Evolutionary conservation across 148 eudicot species (phyloP), one percentile per base, ranked within the genome.

Genomic region (Rhododendron vialii): DNA sequence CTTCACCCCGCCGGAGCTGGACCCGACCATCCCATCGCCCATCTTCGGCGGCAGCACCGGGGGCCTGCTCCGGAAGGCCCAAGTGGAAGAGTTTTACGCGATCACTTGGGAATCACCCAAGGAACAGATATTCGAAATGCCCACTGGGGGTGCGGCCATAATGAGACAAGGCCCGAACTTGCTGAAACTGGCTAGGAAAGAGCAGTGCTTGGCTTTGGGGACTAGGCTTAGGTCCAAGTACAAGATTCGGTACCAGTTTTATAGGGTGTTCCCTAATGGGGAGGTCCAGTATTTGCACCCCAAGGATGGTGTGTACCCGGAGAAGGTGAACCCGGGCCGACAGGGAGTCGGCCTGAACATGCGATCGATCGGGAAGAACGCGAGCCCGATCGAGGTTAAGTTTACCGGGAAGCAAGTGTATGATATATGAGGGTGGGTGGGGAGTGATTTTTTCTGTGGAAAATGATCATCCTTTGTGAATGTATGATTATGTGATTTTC

Each of bases 271-370:
- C 83, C 99, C 99, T 0, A 98, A 92, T 80, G 99, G 99, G 0
- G 99, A 98, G 63, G 99, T 98, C 8, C 99, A 98, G 57, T 98
- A 98, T 77, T 88, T 98, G 93, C 99, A 98, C 90, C 99, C 98
- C 0, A 98, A 98, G 67, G 99, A 98, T 57, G 99, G 99, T 0
- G 98, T 98, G 5, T 98, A 98, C 91, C 99, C 99, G 11, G 99
- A 98, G 90, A 98, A 98, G 91, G 99, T 98, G 48, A 98, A 98
- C 91, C 90, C 96, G 0, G 99, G 98, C 0, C 90, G 99, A 38
- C 87, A 93, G 81, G 98, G 98, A 4, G 99, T 94, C 57, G 98
- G 98, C 3, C 92, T 22, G 86, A 98, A 98, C 89, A 83, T 92
- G 93, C 92, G 99, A 89, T 93, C 95, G 50, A 98, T 98, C 88